Evolutionary conservation across 768 basidiomycete genomes (phyloP).

Genomic region (Cyclocybe aegerita): DNA sequence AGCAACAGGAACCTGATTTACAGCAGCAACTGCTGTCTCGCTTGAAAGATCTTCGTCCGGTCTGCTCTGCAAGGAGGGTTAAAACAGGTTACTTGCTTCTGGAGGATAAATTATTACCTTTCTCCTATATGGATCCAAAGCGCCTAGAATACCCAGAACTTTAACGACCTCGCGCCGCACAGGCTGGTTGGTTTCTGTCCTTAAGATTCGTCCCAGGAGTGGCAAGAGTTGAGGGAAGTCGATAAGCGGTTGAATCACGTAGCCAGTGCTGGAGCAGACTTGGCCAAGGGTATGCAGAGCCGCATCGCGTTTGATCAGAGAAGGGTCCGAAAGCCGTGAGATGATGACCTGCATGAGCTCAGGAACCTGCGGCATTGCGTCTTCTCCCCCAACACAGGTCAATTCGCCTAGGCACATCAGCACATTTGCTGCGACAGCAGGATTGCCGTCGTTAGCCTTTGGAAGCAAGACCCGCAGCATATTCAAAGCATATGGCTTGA

Average conservation of each 20-base stretch:
- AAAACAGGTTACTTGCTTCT: neutral
- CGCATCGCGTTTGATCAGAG: slow-evolving; percentile 87
- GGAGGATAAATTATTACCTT: slow-evolving; percentile 53
- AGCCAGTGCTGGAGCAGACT: slow-evolving; percentile 93
- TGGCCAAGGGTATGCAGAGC: slow-evolving; percentile 94
- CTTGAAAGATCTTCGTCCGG: slow-evolving; percentile 62
- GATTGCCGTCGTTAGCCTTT: slow-evolving; percentile 84
- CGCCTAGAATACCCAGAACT: slow-evolving; percentile 94
- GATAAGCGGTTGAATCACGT: slow-evolving; percentile 87
- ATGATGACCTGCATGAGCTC: slow-evolving; percentile 92
- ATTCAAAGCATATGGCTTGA: slow-evolving; percentile 93
- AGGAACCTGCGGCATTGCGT: slow-evolving; percentile 77
- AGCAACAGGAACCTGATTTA: slow-evolving; percentile 68
- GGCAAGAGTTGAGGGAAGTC: slow-evolving; percentile 92
- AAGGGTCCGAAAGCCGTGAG: slow-evolving; percentile 84
- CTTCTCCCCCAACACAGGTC: slow-evolving; percentile 90
- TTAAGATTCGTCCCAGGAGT: slow-evolving; percentile 79
- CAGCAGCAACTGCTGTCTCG: slow-evolving; percentile 59
- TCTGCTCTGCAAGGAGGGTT: slow-evolving; percentile 37
- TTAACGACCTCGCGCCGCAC: slow-evolving; percentile 90
- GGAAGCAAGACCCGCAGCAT: slow-evolving; percentile 91
- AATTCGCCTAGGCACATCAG: slow-evolving; percentile 95
- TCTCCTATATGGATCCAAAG: slow-evolving; percentile 92
- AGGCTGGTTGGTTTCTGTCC: slow-evolving; percentile 69
- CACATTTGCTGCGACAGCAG: slow-evolving; percentile 89